Evolutionary conservation across 108 stramenopile genomes (phyloP), one percentile per base, ranked within the genome.

Genomic region (Fragilariopsis cylindrus): DNA sequence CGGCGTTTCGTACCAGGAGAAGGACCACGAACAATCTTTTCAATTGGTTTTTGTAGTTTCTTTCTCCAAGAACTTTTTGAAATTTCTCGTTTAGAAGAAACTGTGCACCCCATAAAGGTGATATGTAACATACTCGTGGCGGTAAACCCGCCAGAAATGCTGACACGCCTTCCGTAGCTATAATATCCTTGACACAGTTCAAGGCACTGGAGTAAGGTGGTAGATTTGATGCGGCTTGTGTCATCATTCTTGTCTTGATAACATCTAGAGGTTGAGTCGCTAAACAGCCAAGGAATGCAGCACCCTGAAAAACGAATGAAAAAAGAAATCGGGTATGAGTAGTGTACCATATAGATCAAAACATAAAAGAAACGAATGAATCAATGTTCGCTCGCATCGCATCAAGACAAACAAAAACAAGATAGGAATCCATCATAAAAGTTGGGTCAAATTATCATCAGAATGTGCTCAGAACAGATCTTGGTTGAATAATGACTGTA

Each of bases 241-340:
- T 91, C 90, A 91, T 91, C 85, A 91, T 87, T 39, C 90, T 52
- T 4, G 90, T 91, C 74, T 91, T 91, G 7, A 91, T 71, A 5
- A 91, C 86, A 65, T 91, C 90, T 4, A 81, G 65, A 19, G 90
- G 90, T 46, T 91, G 83, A 1, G 90, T 91, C 30, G 30, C 30
- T 30, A 30, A 30, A 30, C 30, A 30, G 30, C 30, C 30, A 30
- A 30, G 30, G 30, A 30, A 30, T 30, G 30, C 30, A 2, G 30
- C 30, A 30, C 30, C 30, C 30, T 30, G 30, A 30, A 30, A 30
- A 30, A 30, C 30, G 30, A 30, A 30, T 30, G 30, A 30, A 30
- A 30, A 30, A 30, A 30, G 30, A 30, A 2, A 30, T 30, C 30
- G 30, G 30, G 30, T 30, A 0, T 30, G 30, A 30, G 30, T 30